Base-by-base conservation (phyloP, 176 grass and related monocot species). In the Musa beccarii region DNA sequence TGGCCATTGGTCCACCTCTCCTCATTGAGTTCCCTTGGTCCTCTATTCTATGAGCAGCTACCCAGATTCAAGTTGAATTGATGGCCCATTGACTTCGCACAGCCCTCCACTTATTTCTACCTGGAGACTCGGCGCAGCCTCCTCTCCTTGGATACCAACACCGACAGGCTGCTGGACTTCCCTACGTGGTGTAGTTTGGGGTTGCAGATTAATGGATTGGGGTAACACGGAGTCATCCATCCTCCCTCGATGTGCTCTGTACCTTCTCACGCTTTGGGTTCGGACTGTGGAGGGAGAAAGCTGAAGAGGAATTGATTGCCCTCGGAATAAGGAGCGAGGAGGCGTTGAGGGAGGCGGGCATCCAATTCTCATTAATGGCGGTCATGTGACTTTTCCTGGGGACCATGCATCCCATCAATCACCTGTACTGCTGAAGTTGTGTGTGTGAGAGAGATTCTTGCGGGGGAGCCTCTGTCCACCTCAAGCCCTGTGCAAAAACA, bases 331-430 rank as follows among this genome's bases (percentile, higher is more conserved):
- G 10, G 66, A 19, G 49, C 28, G 15, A 17, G 65, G 1, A 68
- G 29, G 29, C 49, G 28, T 19, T 69, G 68, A 70, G 17, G 14
- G 43, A 43, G n/a, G n/a, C 2, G 26, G 1, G 68, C 68, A 70
- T 20, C 68, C 68, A 70, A 70, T 70, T 70, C 68, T 70, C 68
- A 70, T 70, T 51, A 43, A 43, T 51, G 51, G 51, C 51, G 34
- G 16, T 20, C 68, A 51, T 70, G 15, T 70, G 13, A 50, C 29
- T 50, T 16, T 50, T 4, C 20, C 29, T 67, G 57, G 28, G 66
- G 29, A 26, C 66, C 23, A 43, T 49, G 66, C 25, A 68, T 68
- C 13, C 26, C 26, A 68, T 68, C 66, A 68, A 43, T 29, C 25
- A 68, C 25, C 25, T 68, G 65, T 16, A 0, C 16, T 64, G 62